A percentile compares a stretch with the other conserved stretches of the same genome.
phyloP scores from a whole-genome alignment of 495 filamentous ascomycete genomes.

The Aspergillus asperescens region DNA sequence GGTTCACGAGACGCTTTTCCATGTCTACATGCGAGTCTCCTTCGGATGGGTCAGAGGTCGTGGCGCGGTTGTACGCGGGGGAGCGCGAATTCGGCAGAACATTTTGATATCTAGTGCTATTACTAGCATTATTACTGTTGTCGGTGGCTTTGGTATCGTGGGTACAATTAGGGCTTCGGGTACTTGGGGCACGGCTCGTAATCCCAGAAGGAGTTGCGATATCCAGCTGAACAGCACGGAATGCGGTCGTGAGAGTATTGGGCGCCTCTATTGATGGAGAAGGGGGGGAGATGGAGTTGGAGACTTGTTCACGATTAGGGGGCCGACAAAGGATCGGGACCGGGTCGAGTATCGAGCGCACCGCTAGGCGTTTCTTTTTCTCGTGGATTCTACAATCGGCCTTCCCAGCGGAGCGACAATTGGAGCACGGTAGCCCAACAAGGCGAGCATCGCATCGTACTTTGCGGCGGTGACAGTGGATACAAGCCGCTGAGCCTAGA shows the following conservation, averaged over 20 bases:
- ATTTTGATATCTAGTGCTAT: slow-evolving; percentile 13
- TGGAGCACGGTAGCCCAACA: slow-evolving; percentile 43
- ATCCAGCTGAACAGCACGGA: slow-evolving; percentile 22
- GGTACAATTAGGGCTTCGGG: slow-evolving; percentile 3
- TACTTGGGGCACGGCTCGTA: slow-evolving; percentile 8
- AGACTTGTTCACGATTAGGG: slow-evolving; percentile 23
- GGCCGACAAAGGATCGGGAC: slow-evolving; percentile 47
- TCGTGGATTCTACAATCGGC: slow-evolving; percentile 46
- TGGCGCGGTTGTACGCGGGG: slow-evolving; percentile 25
- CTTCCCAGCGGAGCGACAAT: slow-evolving; percentile 43
- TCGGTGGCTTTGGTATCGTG: slow-evolving; percentile 9
- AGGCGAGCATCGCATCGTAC: slow-evolving; percentile 45
- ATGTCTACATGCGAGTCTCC: slow-evolving; percentile 35
- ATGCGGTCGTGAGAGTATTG: slow-evolving; percentile 30
- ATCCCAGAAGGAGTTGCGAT: slow-evolving; percentile 11
- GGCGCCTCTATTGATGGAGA: slow-evolving; percentile 18
- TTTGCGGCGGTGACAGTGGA: slow-evolving; percentile 47
- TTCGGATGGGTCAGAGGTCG: slow-evolving; percentile 25
- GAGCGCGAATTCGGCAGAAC: slow-evolving; percentile 20
- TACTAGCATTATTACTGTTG: slow-evolving; percentile 11
- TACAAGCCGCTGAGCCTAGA: slow-evolving; percentile 40
- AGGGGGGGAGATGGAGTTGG: slow-evolving; percentile 21
- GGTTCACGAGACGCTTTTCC: slow-evolving; percentile 42
- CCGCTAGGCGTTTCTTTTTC: slow-evolving; percentile 44
- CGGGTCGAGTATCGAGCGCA: slow-evolving; percentile 44